Conservation (phyloP, 75 land plant species). For the Pinus tabuliformis region DNA sequence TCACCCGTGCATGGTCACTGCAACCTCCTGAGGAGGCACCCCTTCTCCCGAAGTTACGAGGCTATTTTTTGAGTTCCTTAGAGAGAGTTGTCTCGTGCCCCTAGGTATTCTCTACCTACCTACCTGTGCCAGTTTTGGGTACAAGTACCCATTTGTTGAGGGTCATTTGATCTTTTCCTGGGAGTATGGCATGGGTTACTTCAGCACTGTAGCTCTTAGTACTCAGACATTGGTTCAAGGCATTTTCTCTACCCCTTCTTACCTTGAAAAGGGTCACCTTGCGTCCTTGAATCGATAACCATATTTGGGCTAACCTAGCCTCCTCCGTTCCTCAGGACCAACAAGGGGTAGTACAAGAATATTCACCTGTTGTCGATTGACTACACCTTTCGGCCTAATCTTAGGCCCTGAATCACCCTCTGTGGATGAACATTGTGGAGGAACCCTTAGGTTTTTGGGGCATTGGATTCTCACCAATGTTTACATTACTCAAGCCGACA, state of each 20-base stretch:
- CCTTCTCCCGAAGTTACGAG: neutral
- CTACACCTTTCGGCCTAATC: neutral
- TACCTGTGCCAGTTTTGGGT: neutral
- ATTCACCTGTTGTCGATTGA: conserved; percentile 13
- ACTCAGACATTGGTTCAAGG: neutral
- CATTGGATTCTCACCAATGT: neutral
- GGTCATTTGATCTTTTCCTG: neutral
- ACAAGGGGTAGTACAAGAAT: conserved; percentile 27
- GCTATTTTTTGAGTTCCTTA: neutral
- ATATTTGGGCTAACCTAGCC: neutral
- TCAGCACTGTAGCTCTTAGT: neutral
- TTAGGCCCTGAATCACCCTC: neutral
- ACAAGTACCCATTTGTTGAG: neutral
- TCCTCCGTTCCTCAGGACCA: conserved; percentile 29
- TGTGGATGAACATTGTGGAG: neutral
- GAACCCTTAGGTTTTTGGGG: neutral
- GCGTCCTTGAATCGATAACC: neutral
- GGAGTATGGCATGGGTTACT: neutral
- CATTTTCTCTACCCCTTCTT: neutral
- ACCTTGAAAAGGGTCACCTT: neutral
- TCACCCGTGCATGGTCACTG: neutral
- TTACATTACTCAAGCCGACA: neutral
- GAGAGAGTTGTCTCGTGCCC: neutral
- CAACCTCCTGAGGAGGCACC: neutral
- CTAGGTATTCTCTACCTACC: neutral